Percentiles rank a stretch among this genome's conserved stretches.
Evolutionary conservation across 139 green algal genomes (phyloP).

Genomic region (Micromonas commoda): DNA sequence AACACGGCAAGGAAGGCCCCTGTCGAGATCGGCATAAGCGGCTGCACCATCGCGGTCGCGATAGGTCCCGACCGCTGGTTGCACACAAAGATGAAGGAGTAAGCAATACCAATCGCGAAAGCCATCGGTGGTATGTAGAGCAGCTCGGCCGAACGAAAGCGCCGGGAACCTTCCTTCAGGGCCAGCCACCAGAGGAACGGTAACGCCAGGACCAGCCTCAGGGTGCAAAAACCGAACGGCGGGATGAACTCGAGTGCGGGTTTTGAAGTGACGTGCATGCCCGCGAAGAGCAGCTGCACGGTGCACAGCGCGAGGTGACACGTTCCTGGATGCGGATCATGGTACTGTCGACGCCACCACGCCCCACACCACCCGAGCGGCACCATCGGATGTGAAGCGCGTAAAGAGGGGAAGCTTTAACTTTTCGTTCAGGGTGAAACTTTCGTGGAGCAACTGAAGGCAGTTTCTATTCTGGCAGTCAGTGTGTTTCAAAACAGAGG

Average conservation of each 20-base stretch:
- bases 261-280: neutral
- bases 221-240: neutral
- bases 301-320: neutral
- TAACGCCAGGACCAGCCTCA: neutral
- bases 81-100: conserved; percentile 16
- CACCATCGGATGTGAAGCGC: too few species aligned
- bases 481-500: too few species aligned
- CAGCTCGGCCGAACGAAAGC: too few species aligned
- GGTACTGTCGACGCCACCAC: too few species aligned
- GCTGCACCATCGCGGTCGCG: conserved; percentile 12
- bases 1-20: neutral
- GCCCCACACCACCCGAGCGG: too few species aligned
- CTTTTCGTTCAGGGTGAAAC: too few species aligned
- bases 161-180: neutral
- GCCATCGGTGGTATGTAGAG: neutral
- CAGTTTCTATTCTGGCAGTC: too few species aligned
- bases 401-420: too few species aligned
- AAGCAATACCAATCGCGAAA: neutral
- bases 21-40: conserved; percentile 11
- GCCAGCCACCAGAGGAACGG: neutral
- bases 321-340: too few species aligned
- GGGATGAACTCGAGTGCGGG: neutral
- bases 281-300: conserved; percentile 11
- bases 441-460: too few species aligned
- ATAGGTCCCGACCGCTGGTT: neutral